These are phyloP conservation scores for Simplicillium sp. DNA, from an alignment of 2,329 filamentous ascomycete genomes.

Conservation along the genomic window DNA sequence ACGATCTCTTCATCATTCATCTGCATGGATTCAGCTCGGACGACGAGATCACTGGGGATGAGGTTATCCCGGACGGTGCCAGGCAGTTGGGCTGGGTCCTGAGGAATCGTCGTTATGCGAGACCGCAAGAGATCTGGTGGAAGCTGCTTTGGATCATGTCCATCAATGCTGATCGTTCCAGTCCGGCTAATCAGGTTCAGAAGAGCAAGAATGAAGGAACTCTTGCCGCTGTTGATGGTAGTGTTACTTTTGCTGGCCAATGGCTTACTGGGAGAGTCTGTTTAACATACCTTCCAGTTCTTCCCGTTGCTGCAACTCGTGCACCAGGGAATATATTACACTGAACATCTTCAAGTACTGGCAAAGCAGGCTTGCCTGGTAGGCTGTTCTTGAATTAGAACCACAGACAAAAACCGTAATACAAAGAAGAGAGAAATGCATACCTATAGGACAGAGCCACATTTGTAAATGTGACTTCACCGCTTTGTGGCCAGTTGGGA, in stretches of 20 bases:
- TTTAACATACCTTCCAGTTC: neutral
- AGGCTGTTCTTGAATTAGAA: too few species aligned
- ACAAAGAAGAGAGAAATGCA: too few species aligned
- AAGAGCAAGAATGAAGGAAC: slow-evolving; percentile 11
- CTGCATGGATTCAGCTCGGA: too few species aligned
- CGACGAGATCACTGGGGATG: slow-evolving; percentile 5
- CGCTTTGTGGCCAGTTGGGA: neutral
- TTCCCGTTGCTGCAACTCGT: too few species aligned
- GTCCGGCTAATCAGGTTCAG: slow-evolving; percentile 7
- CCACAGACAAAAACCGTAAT: too few species aligned
- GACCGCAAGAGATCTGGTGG: slow-evolving; percentile 9
- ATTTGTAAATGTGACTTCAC: neutral
- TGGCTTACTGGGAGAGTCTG: neutral
- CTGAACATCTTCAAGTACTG: too few species aligned
- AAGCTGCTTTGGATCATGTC: slow-evolving; percentile 6
- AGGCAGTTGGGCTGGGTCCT: slow-evolving; percentile 8
- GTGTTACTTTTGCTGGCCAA: neutral
- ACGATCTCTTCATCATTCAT: too few species aligned
- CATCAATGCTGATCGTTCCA: slow-evolving; percentile 9
- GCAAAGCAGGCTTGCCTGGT: too few species aligned
- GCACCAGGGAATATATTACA: too few species aligned
- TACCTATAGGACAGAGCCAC: neutral
- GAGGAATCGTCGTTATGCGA: slow-evolving; percentile 10
- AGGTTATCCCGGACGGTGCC: slow-evolving; percentile 10
- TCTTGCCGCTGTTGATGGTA: slow-evolving; percentile 11